phyloP scores from a whole-genome alignment of 345 rosid species.

The Aurinia saxatilis region DNA sequence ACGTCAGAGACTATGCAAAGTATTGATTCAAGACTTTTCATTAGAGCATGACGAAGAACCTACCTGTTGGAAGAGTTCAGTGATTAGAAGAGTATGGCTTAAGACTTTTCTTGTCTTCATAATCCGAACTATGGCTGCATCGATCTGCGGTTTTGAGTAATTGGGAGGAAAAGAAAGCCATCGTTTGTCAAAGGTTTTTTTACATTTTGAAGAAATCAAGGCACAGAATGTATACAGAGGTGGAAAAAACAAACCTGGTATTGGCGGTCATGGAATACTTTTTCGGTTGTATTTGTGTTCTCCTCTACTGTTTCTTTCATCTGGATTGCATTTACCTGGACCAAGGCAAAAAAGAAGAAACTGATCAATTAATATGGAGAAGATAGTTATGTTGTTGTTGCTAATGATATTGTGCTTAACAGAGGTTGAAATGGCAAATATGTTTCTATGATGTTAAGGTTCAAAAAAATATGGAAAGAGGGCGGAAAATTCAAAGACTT shows the following conservation, averaged over 20 bases:
- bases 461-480: background rate
- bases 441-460: background rate
- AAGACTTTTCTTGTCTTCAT: conserved; percentile 91
- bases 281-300: conserved; percentile 79
- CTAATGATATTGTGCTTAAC: too few species aligned
- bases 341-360: background rate
- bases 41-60: background rate
- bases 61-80: conserved; percentile 97
- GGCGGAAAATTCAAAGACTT: background rate
- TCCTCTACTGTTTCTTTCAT: conserved; percentile 97
- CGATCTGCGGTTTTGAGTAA: conserved; percentile 41
- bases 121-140: conserved; percentile 91
- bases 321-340: conserved; percentile 90
- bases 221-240: background rate
- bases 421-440: too few species aligned
- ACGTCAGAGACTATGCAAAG: too few species aligned
- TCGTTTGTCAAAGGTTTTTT: background rate
- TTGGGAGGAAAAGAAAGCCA: background rate
- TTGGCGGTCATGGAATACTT: conserved; percentile 92
- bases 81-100: conserved; percentile 83
- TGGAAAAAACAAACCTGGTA: conserved; percentile 58
- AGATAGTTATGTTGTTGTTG: too few species aligned
- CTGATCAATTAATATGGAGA: background rate
- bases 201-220: background rate
- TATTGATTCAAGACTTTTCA: too few species aligned